Conservation (phyloP, 768 basidiomycete genomes). For the Lyophyllum atratum region DNA sequence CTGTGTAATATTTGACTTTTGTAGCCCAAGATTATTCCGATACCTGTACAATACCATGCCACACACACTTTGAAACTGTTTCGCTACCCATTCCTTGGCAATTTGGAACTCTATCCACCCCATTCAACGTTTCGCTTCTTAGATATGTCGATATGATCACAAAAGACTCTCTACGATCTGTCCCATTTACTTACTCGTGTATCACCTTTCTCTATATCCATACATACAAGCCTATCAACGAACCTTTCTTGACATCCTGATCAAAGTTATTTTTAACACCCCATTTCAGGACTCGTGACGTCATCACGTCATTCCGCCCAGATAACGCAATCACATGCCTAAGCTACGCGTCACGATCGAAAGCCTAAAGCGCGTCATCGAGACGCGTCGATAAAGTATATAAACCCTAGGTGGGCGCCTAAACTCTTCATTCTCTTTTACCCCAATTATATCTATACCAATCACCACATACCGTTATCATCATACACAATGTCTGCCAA, state of each 20-base stretch:
- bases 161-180: not conserved
- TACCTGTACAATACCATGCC: not conserved
- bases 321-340: conserved; percentile 2
- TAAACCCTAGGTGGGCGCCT: not conserved
- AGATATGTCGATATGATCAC: not conserved
- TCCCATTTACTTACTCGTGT: too few relatives aligned
- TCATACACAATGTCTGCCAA: conserved; percentile 18
- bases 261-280: not conserved
- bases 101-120: not conserved
- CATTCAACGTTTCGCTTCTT: not conserved
- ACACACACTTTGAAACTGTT: not conserved
- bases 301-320: not conserved
- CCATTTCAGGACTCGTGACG: conserved; percentile 1
- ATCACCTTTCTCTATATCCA: not conserved
- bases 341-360: not conserved
- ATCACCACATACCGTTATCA: not conserved
- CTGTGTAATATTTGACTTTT: not conserved
- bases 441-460: not conserved
- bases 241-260: not conserved
- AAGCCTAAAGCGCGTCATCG: conserved; percentile 6
- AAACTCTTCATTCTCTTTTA: not conserved
- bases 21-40: conserved; percentile 10
- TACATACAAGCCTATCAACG: not conserved
- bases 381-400: conserved; percentile 5
- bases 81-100: not conserved